These are phyloP conservation scores for Helichrysum umbraculigerum DNA, from an alignment of 129 eudicot genomes.

Conservation along the genomic window DNA sequence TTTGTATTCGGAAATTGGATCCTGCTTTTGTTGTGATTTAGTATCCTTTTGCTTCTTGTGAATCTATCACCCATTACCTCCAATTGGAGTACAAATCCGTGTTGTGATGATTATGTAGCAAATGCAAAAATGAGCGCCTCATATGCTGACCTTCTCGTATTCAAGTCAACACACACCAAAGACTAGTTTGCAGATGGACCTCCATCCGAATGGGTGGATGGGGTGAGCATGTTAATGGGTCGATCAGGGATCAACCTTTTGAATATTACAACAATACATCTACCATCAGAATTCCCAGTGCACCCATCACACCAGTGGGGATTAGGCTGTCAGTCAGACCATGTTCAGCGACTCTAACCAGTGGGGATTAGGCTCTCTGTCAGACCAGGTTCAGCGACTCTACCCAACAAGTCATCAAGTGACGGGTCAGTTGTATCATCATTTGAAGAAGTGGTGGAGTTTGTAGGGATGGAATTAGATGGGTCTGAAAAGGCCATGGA, in stretches of 20 bases:
- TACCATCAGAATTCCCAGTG: conserved; percentile 14
- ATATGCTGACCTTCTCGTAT: too few species aligned
- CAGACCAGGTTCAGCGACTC: conserved; percentile 25
- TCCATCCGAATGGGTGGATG: conserved; percentile 74
- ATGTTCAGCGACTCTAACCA: conserved; percentile 33
- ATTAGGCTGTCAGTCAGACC: conserved; percentile 17
- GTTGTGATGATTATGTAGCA: too few species aligned
- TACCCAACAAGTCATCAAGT: conserved; percentile 46
- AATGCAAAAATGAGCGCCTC: too few species aligned
- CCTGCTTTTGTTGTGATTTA: too few species aligned
- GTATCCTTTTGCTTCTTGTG: too few species aligned
- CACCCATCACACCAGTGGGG: conserved; percentile 21
- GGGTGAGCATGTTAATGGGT: conserved; percentile 63
- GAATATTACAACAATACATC: conserved; percentile 42
- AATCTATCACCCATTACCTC: too few species aligned
- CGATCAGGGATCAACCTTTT: conserved; percentile 55
- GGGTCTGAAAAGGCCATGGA: conserved; percentile 89
- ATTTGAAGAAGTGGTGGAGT: conserved; percentile 89
- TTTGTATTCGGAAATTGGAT: too few species aligned
- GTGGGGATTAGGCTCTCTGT: conserved; percentile 30
- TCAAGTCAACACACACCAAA: too few species aligned
- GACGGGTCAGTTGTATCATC: conserved; percentile 14
- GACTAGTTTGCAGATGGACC: too few species aligned
- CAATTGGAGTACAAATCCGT: too few species aligned
- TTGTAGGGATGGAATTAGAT: conserved; percentile 81